Evolutionary conservation across 495 filamentous ascomycete genomes (phyloP), one percentile per base, ranked within the genome.

Genomic region (Mycothermus thermophilus): DNA sequence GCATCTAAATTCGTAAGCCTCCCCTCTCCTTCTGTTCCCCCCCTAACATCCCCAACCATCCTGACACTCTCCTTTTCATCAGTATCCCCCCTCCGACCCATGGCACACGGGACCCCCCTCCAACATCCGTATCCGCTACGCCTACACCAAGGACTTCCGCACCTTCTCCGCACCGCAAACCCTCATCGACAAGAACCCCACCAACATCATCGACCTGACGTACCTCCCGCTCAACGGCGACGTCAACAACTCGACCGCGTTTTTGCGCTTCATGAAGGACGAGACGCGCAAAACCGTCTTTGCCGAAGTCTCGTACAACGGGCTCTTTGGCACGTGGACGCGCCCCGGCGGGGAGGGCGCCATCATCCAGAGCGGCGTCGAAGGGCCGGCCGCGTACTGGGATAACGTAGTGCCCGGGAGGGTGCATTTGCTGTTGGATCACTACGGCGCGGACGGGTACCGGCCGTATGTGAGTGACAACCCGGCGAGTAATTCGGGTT

Each of bases 211-310:
- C 42, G 60, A 63, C 41, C 50, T 66, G 0, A 54, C 51, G 38
- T 51, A 63, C 41, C 47, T 66, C 6, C 54, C 60, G 0, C 42
- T 62, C 15, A 27, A 47, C 32, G 48, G 47, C 21, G 50, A 32
- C 5, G 44, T 52, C 28, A 38, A 45, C 4, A 40, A 52, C 25
- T 55, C 40, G 28, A 42, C 51, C 20, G 53, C 41, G 32, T 69
- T 63, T 29, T 41, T 66, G 15, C 54, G 66, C 10, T 71, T 69
- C 42, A 62, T 69, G 57, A 71, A 69, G 35, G 64, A 71, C 50
- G 67, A 71, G 38, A 53, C 62, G 2, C 50, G 48, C 5, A 69
- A 66, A 36, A 66, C 57, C 3, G 67, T 69, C 18, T 71, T 67
- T 41, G 49, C 54, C 28, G 64, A 71, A 35, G 54, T 57, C 13